Evolutionary conservation across 495 filamentous ascomycete species (phyloP).

Genomic region (Aspergillus cavernicola): DNA sequence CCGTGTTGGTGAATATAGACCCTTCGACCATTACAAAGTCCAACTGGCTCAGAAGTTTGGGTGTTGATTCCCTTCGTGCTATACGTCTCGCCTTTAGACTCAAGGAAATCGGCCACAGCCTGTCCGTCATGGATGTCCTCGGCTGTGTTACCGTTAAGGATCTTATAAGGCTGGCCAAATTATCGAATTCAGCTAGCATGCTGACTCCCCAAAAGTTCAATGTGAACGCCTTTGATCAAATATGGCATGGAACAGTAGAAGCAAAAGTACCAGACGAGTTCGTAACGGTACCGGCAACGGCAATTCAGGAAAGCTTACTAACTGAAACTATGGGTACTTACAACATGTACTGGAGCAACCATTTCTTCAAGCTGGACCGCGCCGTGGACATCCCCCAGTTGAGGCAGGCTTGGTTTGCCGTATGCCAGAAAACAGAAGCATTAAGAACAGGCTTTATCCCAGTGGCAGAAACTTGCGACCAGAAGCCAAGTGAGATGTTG

Average conservation of each 20-base stretch:
- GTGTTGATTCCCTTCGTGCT: constrained; percentile 35
- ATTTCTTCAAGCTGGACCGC: constrained; percentile 35
- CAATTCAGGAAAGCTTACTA: constrained; percentile 35
- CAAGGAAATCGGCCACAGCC: constrained; percentile 19
- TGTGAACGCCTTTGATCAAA: constrained; percentile 21
- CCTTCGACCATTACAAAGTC: constrained; percentile 17
- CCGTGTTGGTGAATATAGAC: constrained; percentile 24
- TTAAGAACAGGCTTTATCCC: constrained; percentile 63
- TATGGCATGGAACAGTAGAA: constrained; percentile 15
- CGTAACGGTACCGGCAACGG: constrained; percentile 19
- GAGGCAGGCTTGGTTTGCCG: constrained; percentile 54
- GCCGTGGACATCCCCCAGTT: constrained; percentile 51
- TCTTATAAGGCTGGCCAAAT: constrained; percentile 17
- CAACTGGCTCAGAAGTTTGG: constrained; percentile 28
- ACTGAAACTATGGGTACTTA: constrained; percentile 31
- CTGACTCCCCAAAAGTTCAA: constrained; percentile 14
- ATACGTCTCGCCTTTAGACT: constrained; percentile 27
- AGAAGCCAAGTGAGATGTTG: not conserved
- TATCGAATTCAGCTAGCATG: not conserved
- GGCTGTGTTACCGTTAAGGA: constrained; percentile 25
- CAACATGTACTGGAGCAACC: constrained; percentile 36
- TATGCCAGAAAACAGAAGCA: constrained; percentile 57
- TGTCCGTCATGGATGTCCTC: constrained; percentile 29
- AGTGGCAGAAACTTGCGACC: constrained; percentile 17
- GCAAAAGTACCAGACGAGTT: constrained; percentile 16